Percentiles rank a stretch among this genome's conserved stretches.
Evolutionary conservation across 495 filamentous ascomycete genomes (phyloP).

Genomic region (Penicillium arizonense): DNA sequence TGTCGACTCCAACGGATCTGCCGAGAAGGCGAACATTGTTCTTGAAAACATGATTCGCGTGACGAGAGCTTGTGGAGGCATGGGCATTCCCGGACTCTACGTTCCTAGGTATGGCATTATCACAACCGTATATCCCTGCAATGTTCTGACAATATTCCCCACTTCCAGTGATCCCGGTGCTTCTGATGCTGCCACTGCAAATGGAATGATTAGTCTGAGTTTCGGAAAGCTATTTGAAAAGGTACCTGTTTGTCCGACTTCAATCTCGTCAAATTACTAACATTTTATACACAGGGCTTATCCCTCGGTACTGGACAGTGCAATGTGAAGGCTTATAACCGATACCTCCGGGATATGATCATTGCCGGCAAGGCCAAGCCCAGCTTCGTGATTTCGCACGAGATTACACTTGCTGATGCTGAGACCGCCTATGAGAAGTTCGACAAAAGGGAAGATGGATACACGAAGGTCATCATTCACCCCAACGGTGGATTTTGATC

Average conservation of each 20-base stretch:
- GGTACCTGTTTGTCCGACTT: constrained; percentile 21
- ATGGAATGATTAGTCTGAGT: constrained; percentile 55
- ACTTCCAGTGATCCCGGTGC: constrained; percentile 38
- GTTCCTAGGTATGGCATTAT: constrained; percentile 28
- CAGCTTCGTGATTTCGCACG: constrained; percentile 57
- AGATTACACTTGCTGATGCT: constrained; percentile 54
- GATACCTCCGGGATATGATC: constrained; percentile 57
- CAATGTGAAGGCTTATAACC: constrained; percentile 60
- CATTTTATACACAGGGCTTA: constrained; percentile 32
- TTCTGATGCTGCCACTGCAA: constrained; percentile 41
- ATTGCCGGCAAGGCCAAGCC: constrained; percentile 57
- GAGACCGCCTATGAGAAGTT: constrained; percentile 51
- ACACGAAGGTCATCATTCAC: constrained; percentile 50
- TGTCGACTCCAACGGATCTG: constrained; percentile 37
- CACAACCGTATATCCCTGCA: background rate
- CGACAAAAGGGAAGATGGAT: constrained; percentile 45
- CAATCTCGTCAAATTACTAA: background rate
- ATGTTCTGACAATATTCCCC: background rate
- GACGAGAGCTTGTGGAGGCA: constrained; percentile 45
- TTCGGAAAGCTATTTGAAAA: constrained; percentile 64
- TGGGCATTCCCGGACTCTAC: constrained; percentile 48
- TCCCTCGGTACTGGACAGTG: constrained; percentile 54
- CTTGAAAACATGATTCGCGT: constrained; percentile 48
- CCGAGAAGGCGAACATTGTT: constrained; percentile 43
- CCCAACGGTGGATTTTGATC: constrained; percentile 30